Conservation (phyloP, 495 filamentous ascomycete genomes). For the Trypethelium eluteriae region DNA sequence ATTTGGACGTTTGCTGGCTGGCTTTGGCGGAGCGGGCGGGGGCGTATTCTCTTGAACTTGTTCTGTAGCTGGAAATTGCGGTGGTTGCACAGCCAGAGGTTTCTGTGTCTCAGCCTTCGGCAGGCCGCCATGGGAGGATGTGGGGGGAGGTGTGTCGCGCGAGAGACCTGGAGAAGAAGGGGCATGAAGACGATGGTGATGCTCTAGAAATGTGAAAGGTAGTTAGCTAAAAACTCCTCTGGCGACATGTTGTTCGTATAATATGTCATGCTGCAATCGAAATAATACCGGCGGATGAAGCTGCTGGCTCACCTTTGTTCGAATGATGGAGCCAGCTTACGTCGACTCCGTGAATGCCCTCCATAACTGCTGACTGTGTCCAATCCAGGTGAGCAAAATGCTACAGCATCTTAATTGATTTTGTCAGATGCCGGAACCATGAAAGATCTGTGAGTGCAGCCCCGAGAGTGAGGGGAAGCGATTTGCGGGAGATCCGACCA, state of each 20-base stretch:
- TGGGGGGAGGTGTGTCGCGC: slow-evolving; percentile 25
- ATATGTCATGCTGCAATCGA: background rate
- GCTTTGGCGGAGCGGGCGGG: slow-evolving; percentile 25
- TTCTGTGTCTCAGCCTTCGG: slow-evolving; percentile 11
- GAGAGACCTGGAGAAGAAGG: slow-evolving; percentile 27
- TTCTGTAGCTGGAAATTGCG: background rate
- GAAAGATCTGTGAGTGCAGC: background rate
- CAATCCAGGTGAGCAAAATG: background rate
- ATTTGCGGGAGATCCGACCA: too few species aligned
- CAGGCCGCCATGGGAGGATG: slow-evolving; percentile 26
- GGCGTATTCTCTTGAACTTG: background rate
- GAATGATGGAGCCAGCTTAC: slow-evolving; percentile 66
- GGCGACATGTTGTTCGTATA: background rate
- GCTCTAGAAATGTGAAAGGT: slow-evolving; percentile 16
- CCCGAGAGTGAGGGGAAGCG: background rate
- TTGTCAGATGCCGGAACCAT: background rate
- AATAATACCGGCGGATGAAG: background rate
- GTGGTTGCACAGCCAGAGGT: background rate
- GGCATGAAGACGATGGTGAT: slow-evolving; percentile 27
- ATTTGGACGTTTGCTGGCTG: slow-evolving; percentile 25
- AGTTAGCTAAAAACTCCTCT: slow-evolving; percentile 11
- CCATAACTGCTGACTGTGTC: slow-evolving; percentile 39
- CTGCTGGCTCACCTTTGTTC: slow-evolving; percentile 47
- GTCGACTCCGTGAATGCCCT: slow-evolving; percentile 57
- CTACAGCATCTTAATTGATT: background rate